Conservation (phyloP, 2,329 filamentous ascomycete species). For the Aureobasidium musti region DNA sequence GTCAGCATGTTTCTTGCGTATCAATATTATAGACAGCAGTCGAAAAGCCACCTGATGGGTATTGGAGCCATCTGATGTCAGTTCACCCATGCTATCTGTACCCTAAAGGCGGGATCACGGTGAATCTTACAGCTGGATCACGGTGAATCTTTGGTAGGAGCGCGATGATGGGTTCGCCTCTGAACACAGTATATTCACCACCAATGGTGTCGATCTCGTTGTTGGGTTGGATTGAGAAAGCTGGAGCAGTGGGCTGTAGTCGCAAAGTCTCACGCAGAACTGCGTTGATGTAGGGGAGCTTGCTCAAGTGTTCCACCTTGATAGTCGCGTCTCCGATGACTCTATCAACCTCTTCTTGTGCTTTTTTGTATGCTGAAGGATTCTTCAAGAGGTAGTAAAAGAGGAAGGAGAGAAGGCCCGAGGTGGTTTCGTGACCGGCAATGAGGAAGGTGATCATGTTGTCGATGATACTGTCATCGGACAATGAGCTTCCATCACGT, state of each 20-base stretch:
- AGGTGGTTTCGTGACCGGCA: constrained; percentile 71
- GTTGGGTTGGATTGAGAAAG: constrained; percentile 57
- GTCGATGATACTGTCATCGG: constrained; percentile 63
- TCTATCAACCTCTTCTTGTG: constrained; percentile 67
- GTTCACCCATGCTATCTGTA: no score
- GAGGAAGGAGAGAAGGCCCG: constrained; percentile 65
- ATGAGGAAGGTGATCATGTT: constrained; percentile 71
- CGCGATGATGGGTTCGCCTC: constrained; percentile 54
- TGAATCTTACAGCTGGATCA: constrained; percentile 63
- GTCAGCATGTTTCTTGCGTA: no score
- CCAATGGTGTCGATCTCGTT: constrained; percentile 56
- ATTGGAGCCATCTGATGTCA: no score
- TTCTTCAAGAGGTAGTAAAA: constrained; percentile 67
- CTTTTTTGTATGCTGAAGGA: constrained; percentile 60
- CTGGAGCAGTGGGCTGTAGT: constrained; percentile 59
- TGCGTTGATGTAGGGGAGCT: constrained; percentile 68
- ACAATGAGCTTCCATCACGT: constrained; percentile 65
- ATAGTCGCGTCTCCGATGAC: constrained; percentile 63
- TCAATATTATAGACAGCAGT: no score
- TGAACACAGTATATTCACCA: constrained; percentile 62
- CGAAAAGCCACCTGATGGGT: no score
- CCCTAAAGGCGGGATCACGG: no score
- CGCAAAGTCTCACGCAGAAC: constrained; percentile 67
- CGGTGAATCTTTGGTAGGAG: constrained; percentile 59
- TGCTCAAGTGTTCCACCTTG: constrained; percentile 61